Evolutionary conservation across 2,329 filamentous ascomycete genomes (phyloP).

Genomic region (Furcasterigmium furcatum): DNA sequence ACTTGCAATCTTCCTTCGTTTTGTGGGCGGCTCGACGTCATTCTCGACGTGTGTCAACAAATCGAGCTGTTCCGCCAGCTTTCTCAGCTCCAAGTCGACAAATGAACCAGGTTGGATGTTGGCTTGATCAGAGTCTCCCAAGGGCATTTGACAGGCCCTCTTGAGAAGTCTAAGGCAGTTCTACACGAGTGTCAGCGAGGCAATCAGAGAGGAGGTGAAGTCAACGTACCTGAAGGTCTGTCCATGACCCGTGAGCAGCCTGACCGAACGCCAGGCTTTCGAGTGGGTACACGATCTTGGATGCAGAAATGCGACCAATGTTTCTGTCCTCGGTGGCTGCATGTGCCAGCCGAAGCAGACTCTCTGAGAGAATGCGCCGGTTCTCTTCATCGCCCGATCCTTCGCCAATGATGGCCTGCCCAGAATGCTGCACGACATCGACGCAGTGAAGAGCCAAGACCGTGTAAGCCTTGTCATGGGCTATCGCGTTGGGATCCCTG

Average conservation of each 20-base stretch:
- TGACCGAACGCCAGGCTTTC: conserved; percentile 29
- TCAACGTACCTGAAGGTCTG: conserved; percentile 38
- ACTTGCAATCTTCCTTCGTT: conserved; percentile 25
- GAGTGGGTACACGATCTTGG: conserved; percentile 39
- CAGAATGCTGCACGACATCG: conserved; percentile 31
- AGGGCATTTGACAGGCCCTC: not conserved
- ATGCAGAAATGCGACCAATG: conserved; percentile 35
- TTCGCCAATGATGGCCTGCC: conserved; percentile 23
- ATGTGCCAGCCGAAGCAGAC: conserved; percentile 33
- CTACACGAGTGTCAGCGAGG: conserved; percentile 11
- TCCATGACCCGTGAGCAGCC: conserved; percentile 24
- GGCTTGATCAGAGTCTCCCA: not conserved
- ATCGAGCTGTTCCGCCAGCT: conserved; percentile 15
- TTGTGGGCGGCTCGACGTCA: conserved; percentile 17
- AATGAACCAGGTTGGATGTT: conserved; percentile 18
- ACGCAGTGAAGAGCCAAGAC: conserved; percentile 38
- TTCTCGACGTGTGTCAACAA: conserved; percentile 6
- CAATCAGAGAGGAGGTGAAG: not conserved
- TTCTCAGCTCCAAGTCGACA: conserved; percentile 17
- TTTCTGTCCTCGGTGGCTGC: conserved; percentile 24
- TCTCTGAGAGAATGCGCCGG: conserved; percentile 30
- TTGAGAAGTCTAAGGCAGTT: conserved; percentile 24
- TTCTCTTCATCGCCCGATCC: conserved; percentile 18
- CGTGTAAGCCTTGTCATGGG: conserved; percentile 31
- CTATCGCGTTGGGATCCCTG: not conserved